A percentile compares a stretch with the other conserved stretches of the same genome.
Evolutionary conservation across 2,329 filamentous ascomycete species (phyloP).

Genomic region (Hypoxylon rubiginosum): DNA sequence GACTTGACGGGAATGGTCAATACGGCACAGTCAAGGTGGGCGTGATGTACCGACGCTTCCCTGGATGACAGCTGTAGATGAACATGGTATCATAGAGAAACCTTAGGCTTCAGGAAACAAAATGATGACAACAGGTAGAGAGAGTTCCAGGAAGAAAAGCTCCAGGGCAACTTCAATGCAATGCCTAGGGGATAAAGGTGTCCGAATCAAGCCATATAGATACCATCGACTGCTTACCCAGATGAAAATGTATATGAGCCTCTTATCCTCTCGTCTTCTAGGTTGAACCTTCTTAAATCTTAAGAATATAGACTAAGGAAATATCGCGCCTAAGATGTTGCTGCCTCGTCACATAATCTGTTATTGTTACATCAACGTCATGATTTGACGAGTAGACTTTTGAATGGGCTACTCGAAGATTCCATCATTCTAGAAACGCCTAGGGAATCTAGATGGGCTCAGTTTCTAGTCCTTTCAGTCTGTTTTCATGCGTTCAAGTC

Average conservation of each 20-base stretch:
- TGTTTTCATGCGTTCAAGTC: background rate
- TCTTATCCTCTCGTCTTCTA: background rate
- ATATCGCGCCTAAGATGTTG: background rate
- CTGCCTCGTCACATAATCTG: background rate
- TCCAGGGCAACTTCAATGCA: background rate
- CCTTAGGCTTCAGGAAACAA: background rate
- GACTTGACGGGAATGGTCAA: background rate
- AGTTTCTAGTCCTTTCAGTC: background rate
- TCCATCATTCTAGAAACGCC: constrained; percentile 9
- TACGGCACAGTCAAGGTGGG: background rate
- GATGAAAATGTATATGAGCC: background rate
- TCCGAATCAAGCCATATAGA: background rate
- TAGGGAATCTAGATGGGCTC: background rate
- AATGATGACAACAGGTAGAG: background rate
- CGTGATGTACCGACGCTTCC: background rate
- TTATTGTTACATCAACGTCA: background rate
- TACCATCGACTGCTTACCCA: background rate
- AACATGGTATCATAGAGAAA: background rate
- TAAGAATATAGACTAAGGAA: constrained; percentile 2
- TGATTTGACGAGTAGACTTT: background rate
- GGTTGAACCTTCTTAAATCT: background rate
- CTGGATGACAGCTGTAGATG: background rate
- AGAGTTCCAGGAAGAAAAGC: background rate
- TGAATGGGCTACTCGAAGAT: background rate
- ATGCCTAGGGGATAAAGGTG: constrained; percentile 2